Percentiles rank a stretch among this genome's conserved stretches.
phyloP scores from a whole-genome alignment of 2,329 filamentous ascomycete genomes.

The Fusarium nodosum region DNA sequence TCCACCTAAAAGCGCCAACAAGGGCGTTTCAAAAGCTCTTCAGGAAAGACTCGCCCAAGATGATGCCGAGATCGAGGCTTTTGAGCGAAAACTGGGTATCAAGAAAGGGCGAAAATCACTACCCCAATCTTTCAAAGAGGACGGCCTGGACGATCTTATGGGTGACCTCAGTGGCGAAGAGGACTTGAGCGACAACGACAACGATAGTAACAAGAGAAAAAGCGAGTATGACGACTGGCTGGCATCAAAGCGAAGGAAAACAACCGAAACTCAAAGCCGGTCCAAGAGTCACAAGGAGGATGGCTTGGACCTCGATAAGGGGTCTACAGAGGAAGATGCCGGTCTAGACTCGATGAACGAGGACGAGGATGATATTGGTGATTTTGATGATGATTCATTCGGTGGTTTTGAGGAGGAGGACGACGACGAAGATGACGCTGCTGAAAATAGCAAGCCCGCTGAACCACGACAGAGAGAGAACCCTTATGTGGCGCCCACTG shows the following conservation, averaged over 20 bases:
- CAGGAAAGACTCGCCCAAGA: conserved; percentile 78
- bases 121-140: conserved; percentile 80
- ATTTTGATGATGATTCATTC: conserved; percentile 55
- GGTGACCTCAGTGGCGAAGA: conserved; percentile 66
- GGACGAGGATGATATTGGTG: conserved; percentile 50
- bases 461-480: conserved; percentile 77
- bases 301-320: conserved; percentile 39
- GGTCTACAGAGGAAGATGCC: conserved; percentile 37
- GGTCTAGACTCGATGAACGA: conserved; percentile 46
- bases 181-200: conserved; percentile 64
- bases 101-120: conserved; percentile 80
- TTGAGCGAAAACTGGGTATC: conserved; percentile 90
- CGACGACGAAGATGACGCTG: conserved; percentile 55
- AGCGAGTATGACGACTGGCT: conserved; percentile 72
- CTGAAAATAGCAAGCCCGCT: conserved; percentile 51
- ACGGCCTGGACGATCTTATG: conserved; percentile 84
- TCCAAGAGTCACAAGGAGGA: conserved; percentile 41
- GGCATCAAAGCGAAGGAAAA: conserved; percentile 68
- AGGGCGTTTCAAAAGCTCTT: conserved; percentile 37
- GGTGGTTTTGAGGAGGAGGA: conserved; percentile 58
- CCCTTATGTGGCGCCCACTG: conserved; percentile 83
- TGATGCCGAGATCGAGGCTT: conserved; percentile 86
- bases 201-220: conserved; percentile 71
- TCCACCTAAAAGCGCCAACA: conserved; percentile 47
- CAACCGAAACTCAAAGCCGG: conserved; percentile 40